phyloP scores from a whole-genome alignment of 257 asterid genomes.

The Solanum etuberosum region DNA sequence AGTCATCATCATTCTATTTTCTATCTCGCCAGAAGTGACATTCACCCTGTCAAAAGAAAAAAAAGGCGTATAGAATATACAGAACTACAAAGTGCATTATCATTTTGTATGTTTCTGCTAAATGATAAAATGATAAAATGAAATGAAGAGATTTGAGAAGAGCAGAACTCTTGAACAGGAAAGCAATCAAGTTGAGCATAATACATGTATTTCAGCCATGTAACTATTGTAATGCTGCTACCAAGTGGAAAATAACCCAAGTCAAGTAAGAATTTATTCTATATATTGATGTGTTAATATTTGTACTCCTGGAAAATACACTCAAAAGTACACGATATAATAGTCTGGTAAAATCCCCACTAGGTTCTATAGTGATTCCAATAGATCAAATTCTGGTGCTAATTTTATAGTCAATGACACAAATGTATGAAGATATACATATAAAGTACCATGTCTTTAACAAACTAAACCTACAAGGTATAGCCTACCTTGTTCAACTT shows the following conservation, averaged over 20 bases:
- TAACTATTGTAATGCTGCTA: not conserved
- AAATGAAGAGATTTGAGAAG: not conserved
- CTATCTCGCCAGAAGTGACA: conserved; percentile 52
- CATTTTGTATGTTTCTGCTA: not conserved
- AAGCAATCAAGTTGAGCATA: not conserved
- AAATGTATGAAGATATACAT: not conserved
- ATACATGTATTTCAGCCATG: not conserved
- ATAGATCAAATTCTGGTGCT: not conserved
- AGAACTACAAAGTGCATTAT: not conserved
- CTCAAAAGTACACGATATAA: not conserved
- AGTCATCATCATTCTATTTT: conserved; percentile 69
- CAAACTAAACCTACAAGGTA: not conserved
- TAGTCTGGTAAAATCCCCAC: not conserved
- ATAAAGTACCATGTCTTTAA: not conserved
- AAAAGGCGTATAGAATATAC: not conserved
- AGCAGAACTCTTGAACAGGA: not conserved
- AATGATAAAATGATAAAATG: not conserved
- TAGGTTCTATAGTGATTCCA: not conserved
- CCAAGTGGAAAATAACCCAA: not conserved
- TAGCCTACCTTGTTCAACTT: not conserved
- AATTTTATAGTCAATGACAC: not conserved
- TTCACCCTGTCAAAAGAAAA: conserved; percentile 35
- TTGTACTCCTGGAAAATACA: not conserved
- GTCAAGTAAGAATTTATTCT: not conserved
- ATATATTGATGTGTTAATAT: not conserved